phyloP scores from a whole-genome alignment of 2,329 filamentous ascomycete species.

The Bertia moriformis region DNA sequence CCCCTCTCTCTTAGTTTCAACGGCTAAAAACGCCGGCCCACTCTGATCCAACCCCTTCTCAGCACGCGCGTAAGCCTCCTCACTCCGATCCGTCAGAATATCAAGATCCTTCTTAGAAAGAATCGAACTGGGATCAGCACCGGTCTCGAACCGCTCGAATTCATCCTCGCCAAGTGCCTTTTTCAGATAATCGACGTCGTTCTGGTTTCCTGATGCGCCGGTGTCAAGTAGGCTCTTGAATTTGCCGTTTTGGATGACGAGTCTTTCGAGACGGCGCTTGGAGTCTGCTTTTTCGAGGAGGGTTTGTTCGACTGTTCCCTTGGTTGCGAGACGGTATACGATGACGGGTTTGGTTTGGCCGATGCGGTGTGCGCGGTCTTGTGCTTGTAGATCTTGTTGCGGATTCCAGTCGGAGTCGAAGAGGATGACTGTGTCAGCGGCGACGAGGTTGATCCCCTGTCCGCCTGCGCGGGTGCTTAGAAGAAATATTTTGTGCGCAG shows the following conservation, averaged over 20 bases:
- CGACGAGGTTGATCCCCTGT: slow-evolving; percentile 85
- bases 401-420: slow-evolving; percentile 90
- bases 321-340: slow-evolving; percentile 84
- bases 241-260: slow-evolving; percentile 87
- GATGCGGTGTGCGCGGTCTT: slow-evolving; percentile 88
- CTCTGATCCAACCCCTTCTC: neutral
- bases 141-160: slow-evolving; percentile 1
- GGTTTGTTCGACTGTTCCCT: slow-evolving; percentile 80
- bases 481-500: slow-evolving; percentile 62
- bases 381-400: slow-evolving; percentile 89
- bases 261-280: slow-evolving; percentile 80
- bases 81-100: slow-evolving; percentile 1
- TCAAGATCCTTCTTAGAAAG: neutral
- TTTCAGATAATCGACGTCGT: slow-evolving; percentile 23
- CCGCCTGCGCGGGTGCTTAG: slow-evolving; percentile 84
- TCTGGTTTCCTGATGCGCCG: slow-evolving; percentile 38
- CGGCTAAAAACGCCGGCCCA: neutral
- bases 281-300: slow-evolving; percentile 77
- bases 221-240: slow-evolving; percentile 47
- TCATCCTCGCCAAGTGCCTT: slow-evolving; percentile 37
- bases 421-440: slow-evolving; percentile 81
- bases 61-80: slow-evolving; percentile 1
- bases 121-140: neutral
- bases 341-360: slow-evolving; percentile 85
- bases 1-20: neutral